Evolutionary conservation across 345 rosid genomes (phyloP), one percentile per base, ranked within the genome.

Genomic region (Triadica sebifera): DNA sequence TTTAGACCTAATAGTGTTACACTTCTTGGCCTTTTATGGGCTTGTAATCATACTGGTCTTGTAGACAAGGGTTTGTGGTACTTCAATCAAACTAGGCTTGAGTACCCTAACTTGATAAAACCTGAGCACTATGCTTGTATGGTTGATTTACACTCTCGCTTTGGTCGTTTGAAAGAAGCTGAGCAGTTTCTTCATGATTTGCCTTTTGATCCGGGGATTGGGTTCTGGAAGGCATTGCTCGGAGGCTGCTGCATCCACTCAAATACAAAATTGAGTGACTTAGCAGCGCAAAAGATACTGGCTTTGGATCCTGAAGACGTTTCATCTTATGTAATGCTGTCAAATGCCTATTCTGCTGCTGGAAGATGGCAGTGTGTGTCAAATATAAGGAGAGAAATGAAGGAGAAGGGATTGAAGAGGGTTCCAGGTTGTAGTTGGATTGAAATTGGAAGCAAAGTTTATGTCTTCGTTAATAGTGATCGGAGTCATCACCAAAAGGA

Each of bases 151-250:
- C 85, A 87, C 16, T 86, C 98, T 37, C 88, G 95, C 20, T 82
- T 88, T 0, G 91, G 95, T 49, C 82, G 15, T 61, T 89, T 91
- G 72, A 52, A 81, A 59, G 95, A 91, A 77, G 95, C 95, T 41
- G 82, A 81, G 56, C 77, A 71, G 76, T 84, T 86, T 77, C 74
- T 91, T 53, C 62, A 72, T n/a, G 74, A 78, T 56, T 69, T 93
- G 84, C 92, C 92, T 12, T 81, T 86, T 60, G 85, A 87, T 52
- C 95, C 93, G 0, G 98, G 97, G 55, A 78, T 91, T 51, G 98
- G 97, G 72, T 91, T 93, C 65, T 93, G 98, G 95, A 91, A 91
- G 69, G 93, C 97, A 64, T 78, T 90, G 72, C 97, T 90, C 20
- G 87, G 91, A n/a, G 98, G 98, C 64, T 91, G 97, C 81, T 89